Percentiles rank a stretch among this genome's conserved stretches.
These are phyloP conservation scores for Starmerella asiatica DNA, from an alignment of 805 yeast species.

Conservation along the genomic window DNA sequence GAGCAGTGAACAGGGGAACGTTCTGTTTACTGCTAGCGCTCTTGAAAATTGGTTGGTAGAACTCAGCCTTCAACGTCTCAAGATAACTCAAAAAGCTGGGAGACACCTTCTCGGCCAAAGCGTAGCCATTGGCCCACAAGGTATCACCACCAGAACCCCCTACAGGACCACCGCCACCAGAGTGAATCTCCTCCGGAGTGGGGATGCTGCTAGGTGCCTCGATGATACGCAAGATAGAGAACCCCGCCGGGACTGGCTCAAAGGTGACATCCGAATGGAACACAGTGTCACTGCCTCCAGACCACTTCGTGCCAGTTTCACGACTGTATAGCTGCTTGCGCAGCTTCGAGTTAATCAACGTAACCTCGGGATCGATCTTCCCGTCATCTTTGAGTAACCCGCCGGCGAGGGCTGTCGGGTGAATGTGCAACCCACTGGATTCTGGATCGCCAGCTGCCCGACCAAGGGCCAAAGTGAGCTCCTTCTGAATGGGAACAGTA, in stretches of 20 bases:
- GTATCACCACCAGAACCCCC: conserved; percentile 37
- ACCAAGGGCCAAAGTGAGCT: conserved; percentile 22
- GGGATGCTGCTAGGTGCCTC: conserved; percentile 39
- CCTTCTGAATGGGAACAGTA: conserved; percentile 22
- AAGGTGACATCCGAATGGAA: conserved; percentile 47
- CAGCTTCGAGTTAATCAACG: conserved; percentile 20
- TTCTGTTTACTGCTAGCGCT: conserved; percentile 31
- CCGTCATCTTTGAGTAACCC: conserved; percentile 21
- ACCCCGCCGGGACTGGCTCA: conserved; percentile 44
- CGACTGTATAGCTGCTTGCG: conserved; percentile 15
- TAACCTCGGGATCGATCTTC: conserved; percentile 24
- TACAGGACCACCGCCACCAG: conserved; percentile 16
- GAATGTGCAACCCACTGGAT: conserved; percentile 23
- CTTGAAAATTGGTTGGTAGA: conserved; percentile 35
- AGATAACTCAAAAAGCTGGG: conserved; percentile 36
- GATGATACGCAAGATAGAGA: conserved; percentile 38
- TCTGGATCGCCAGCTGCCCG: conserved; percentile 22
- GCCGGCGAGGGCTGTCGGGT: conserved; percentile 25
- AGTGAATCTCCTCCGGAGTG: conserved; percentile 9
- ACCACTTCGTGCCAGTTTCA: conserved; percentile 16
- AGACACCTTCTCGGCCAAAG: conserved; percentile 40
- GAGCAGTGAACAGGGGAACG: conserved; percentile 36
- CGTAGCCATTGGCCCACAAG: conserved; percentile 40
- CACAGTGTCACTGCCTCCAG: conserved; percentile 21
- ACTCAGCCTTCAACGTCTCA: conserved; percentile 30